Evolutionary conservation across 495 filamentous ascomycete species (phyloP).

Genomic region (Podospora pseudoanserina): DNA sequence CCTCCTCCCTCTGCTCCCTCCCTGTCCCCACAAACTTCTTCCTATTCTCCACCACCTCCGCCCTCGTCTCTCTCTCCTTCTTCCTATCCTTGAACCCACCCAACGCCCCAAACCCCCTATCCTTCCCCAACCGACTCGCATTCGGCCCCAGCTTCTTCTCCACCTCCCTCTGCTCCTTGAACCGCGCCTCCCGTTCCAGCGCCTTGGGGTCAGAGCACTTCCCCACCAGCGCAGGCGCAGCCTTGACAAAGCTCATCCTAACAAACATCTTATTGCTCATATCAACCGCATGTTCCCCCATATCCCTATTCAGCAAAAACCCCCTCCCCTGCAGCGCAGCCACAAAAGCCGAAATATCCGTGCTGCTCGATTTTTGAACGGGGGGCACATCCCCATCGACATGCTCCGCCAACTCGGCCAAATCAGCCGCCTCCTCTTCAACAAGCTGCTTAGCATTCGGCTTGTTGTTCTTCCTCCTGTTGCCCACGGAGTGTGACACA

Average conservation of each 20-base stretch:
- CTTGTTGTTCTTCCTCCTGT: conserved; percentile 13
- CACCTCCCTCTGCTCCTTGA: neutral
- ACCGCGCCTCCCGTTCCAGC: neutral
- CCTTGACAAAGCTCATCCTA: conserved; percentile 88
- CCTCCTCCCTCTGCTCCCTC: conserved; percentile 38
- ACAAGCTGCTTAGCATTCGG: conserved; percentile 11
- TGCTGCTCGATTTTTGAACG: conserved; percentile 52
- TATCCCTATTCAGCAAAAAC: conserved; percentile 60
- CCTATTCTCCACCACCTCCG: conserved; percentile 34
- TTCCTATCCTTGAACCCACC: neutral
- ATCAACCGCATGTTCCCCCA: conserved; percentile 59
- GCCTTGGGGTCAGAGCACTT: conserved; percentile 52
- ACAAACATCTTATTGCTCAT: conserved; percentile 97
- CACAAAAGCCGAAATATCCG: conserved; percentile 84
- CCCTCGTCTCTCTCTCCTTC: conserved; percentile 11
- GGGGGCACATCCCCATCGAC: conserved; percentile 47
- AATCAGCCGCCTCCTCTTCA: conserved; percentile 44
- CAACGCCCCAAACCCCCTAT: conserved; percentile 17
- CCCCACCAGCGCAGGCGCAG: conserved; percentile 60
- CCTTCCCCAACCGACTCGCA: conserved; percentile 33
- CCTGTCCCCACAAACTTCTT: conserved; percentile 52
- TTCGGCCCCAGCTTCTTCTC: neutral
- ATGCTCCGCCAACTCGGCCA: conserved; percentile 47
- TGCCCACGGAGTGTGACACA: conserved; percentile 62
- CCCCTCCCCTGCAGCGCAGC: conserved; percentile 74